Conservation (phyloP, 257 asterid genomes). For the Salvia rosmarinus region DNA sequence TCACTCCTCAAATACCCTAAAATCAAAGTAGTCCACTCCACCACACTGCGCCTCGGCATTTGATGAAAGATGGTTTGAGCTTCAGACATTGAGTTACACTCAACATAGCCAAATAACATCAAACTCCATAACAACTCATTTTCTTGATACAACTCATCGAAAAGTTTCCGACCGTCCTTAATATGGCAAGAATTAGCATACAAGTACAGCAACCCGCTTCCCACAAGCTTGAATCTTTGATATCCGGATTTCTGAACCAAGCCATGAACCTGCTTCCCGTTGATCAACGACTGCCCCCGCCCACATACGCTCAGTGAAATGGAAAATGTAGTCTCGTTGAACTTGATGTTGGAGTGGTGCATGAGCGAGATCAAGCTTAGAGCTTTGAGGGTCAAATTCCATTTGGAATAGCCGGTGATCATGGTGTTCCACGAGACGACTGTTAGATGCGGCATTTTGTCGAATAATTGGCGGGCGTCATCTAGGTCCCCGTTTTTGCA, state of each 20-base stretch:
- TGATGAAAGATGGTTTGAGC: slow-evolving; percentile 52
- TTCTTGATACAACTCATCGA: slow-evolving; percentile 51
- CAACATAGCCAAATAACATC: slow-evolving; percentile 74
- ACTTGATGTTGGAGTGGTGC: slow-evolving; percentile 52
- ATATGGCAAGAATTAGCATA: slow-evolving; percentile 51
- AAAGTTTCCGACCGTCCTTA: slow-evolving; percentile 56
- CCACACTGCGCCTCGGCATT: slow-evolving; percentile 71
- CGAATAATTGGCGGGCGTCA: slow-evolving; percentile 66
- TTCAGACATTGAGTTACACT: slow-evolving; percentile 54
- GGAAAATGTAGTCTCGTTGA: slow-evolving; percentile 61
- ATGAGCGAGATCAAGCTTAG: slow-evolving; percentile 49
- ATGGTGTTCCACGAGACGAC: slow-evolving; percentile 80
- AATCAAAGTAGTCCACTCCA: slow-evolving; percentile 79
- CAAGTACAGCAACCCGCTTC: slow-evolving; percentile 62
- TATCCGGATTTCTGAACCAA: slow-evolving; percentile 61
- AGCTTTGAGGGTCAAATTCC: slow-evolving; percentile 44
- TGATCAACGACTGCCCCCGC: slow-evolving; percentile 41
- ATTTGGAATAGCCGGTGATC: slow-evolving; percentile 67
- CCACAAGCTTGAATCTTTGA: slow-evolving; percentile 53
- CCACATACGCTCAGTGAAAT: slow-evolving; percentile 63
- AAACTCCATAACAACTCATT: slow-evolving; percentile 72
- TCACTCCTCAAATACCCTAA: slow-evolving; percentile 70
- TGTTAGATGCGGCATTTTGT: slow-evolving; percentile 66
- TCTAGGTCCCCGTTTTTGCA: slow-evolving; percentile 47
- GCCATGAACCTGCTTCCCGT: slow-evolving; percentile 66